A percentile compares a stretch with the other conserved stretches of the same genome.
Evolutionary conservation across 1,284 basidiomycete species (phyloP).

Genomic region (Ustilago trichophora): DNA sequence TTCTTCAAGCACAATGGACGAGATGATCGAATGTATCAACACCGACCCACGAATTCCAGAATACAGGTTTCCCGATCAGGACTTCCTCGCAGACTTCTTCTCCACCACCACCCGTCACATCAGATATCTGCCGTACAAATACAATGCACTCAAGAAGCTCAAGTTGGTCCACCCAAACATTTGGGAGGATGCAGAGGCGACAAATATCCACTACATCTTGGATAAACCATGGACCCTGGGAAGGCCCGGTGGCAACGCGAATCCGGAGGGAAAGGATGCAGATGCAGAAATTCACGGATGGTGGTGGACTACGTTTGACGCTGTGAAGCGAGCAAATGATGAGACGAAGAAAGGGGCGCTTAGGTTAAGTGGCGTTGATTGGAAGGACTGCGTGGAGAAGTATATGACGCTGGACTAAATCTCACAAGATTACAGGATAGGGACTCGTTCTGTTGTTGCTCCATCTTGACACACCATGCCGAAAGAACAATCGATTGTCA

Average conservation of each 20-base stretch:
- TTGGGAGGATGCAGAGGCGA: slow-evolving; percentile 81
- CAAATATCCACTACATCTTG: slow-evolving; percentile 63
- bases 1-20: slow-evolving; percentile 70
- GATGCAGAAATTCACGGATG: slow-evolving; percentile 51
- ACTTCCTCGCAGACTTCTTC: slow-evolving; percentile 84
- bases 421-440: no score
- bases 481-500: no score
- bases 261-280: slow-evolving; percentile 9
- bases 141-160: slow-evolving; percentile 85
- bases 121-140: slow-evolving; percentile 80
- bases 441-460: no score
- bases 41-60: slow-evolving; percentile 76
- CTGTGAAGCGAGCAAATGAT: neutral
- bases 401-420: slow-evolving; percentile 37
- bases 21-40: slow-evolving; percentile 74
- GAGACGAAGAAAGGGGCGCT: neutral
- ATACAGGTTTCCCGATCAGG: slow-evolving; percentile 90
- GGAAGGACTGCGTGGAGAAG: slow-evolving; percentile 29
- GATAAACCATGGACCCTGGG: slow-evolving; percentile 59
- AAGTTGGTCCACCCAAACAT: slow-evolving; percentile 74
- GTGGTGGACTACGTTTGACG: slow-evolving; percentile 58
- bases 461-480: no score
- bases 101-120: slow-evolving; percentile 59
- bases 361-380: slow-evolving; percentile 8
- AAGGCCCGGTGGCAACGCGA: slow-evolving; percentile 9